These are phyloP conservation scores for Pichia sp. DNA, from an alignment of 1,139 yeast genomes.

Conservation along the genomic window DNA sequence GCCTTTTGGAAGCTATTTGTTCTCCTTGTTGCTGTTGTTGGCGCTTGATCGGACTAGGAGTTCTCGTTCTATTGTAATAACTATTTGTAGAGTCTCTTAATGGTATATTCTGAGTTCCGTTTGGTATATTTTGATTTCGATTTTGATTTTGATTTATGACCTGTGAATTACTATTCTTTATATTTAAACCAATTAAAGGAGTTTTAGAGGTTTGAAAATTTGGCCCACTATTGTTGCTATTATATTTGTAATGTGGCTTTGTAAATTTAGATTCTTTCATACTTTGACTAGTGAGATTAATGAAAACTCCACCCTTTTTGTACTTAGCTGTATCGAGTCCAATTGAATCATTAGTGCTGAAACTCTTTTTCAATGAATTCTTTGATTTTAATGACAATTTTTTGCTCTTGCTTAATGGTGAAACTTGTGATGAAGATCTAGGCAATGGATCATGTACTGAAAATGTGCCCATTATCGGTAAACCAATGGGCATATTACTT, in stretches of 20 bases:
- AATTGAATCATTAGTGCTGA: not conserved
- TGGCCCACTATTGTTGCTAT: not conserved
- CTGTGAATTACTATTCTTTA: not conserved
- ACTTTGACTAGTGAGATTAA: not conserved
- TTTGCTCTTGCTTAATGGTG: not conserved
- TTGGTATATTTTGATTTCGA: not conserved
- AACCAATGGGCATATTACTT: not conserved
- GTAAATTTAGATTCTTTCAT: not conserved
- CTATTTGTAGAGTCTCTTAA: slow-evolving; percentile 17
- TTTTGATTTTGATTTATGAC: not conserved
- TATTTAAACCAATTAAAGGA: not conserved
- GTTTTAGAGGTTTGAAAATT: not conserved
- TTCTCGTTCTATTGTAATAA: not conserved
- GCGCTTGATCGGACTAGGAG: not conserved
- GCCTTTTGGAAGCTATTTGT: not conserved
- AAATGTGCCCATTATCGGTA: not conserved
- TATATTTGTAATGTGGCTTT: not conserved
- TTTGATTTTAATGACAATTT: not conserved
- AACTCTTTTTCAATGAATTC: not conserved
- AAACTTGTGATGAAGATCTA: not conserved
- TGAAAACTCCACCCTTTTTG: not conserved
- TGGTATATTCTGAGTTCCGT: not conserved
- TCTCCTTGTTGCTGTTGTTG: not conserved
- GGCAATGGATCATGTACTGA: not conserved
- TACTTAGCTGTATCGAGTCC: not conserved